Evolutionary conservation across 2,329 filamentous ascomycete species (phyloP).

Genomic region (Ambrosiella xylebori): DNA sequence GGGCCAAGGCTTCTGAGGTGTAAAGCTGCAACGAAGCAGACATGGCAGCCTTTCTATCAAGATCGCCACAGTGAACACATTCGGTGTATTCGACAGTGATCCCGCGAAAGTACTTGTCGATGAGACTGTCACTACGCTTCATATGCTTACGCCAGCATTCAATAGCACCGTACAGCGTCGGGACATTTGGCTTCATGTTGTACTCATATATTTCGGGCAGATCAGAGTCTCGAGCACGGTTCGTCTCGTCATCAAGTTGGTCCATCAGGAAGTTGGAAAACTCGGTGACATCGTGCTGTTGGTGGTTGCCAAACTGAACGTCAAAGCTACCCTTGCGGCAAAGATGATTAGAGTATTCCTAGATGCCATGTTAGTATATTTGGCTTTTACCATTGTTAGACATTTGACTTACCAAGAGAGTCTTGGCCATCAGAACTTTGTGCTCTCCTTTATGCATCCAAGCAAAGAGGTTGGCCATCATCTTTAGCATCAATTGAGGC

Average conservation of each 20-base stretch:
- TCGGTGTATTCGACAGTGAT: constrained; percentile 52
- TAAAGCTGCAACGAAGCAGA: constrained; percentile 23
- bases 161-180: constrained; percentile 33
- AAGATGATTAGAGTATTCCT: constrained; percentile 37
- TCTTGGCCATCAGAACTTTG: constrained; percentile 33
- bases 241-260: constrained; percentile 73
- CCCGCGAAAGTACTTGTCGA: constrained; percentile 65
- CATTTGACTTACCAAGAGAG: constrained; percentile 35
- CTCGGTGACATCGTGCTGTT: constrained; percentile 84
- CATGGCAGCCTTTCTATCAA: constrained; percentile 37
- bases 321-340: constrained; percentile 19
- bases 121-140: constrained; percentile 53
- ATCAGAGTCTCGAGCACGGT: constrained; percentile 33
- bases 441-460: constrained; percentile 38
- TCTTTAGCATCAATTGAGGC: constrained; percentile 42
- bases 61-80: constrained; percentile 33
- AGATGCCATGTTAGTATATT: constrained; percentile 3
- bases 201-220: not conserved
- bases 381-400: not conserved
- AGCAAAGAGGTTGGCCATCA: constrained; percentile 40
- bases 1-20: not conserved
- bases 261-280: constrained; percentile 72
- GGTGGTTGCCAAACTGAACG: constrained; percentile 46
- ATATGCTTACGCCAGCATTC: constrained; percentile 61
- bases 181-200: constrained; percentile 13